Percentiles rank a stretch among this genome's conserved stretches.
These are phyloP conservation scores for Lycium barbarum DNA, from an alignment of 257 asterid genomes.

Conservation along the genomic window DNA sequence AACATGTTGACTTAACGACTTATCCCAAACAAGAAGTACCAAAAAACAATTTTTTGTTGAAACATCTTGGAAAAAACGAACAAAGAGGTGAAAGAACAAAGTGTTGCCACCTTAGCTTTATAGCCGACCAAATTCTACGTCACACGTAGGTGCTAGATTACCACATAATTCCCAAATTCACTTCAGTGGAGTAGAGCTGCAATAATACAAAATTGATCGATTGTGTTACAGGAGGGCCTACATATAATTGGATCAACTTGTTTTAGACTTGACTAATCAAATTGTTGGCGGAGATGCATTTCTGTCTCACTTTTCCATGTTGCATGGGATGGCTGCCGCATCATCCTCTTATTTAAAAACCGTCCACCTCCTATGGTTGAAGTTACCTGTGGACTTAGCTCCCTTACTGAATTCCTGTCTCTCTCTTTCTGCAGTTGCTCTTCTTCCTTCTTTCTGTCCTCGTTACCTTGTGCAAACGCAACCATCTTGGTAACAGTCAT, in stretches of 20 bases:
- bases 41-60: neutral
- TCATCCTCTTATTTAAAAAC: slow-evolving; percentile 94
- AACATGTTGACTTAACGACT: neutral
- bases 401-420: too few relatives aligned
- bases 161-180: slow-evolving; percentile 1
- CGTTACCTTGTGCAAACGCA: too few relatives aligned
- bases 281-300: slow-evolving; percentile 99
- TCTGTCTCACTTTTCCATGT: slow-evolving; percentile 98
- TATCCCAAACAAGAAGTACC: slow-evolving; percentile 10
- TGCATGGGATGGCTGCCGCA: slow-evolving; percentile 95
- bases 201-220: neutral
- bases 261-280: slow-evolving; percentile 67
- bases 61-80: neutral
- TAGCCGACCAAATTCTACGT: neutral
- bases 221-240: neutral
- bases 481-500: too few relatives aligned
- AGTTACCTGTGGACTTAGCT: too few relatives aligned
- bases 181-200: neutral
- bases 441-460: too few relatives aligned
- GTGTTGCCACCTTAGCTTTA: neutral
- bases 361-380: too few relatives aligned
- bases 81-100: neutral
- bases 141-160: neutral
- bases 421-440: too few relatives aligned
- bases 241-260: neutral